phyloP scores from a whole-genome alignment of 1,139 yeast genomes.

The Insectozyma bohioensis region DNA sequence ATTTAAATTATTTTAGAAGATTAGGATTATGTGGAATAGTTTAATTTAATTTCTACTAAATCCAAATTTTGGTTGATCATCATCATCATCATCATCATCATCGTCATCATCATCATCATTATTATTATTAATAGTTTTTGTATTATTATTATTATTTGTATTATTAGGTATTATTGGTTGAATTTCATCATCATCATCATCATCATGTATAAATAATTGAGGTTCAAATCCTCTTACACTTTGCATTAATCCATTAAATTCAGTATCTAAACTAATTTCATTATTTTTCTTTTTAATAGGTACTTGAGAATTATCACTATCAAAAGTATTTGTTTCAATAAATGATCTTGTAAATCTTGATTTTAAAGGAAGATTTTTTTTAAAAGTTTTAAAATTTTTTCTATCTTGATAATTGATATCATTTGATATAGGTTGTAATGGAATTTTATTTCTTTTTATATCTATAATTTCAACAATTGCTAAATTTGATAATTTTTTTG shows the following conservation, averaged over 20 bases:
- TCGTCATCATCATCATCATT: slow-evolving; percentile 14
- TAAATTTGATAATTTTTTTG: slow-evolving; percentile 20
- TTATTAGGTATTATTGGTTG: not conserved
- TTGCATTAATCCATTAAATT: slow-evolving; percentile 28
- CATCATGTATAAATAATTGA: slow-evolving; percentile 21
- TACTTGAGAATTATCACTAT: slow-evolving; percentile 14
- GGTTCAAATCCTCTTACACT: slow-evolving; percentile 21
- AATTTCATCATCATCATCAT: slow-evolving; percentile 22
- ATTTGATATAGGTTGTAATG: not conserved
- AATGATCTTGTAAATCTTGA: slow-evolving; percentile 25
- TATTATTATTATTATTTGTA: no score
- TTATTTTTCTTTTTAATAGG: slow-evolving; percentile 1
- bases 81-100: slow-evolving; percentile 35
- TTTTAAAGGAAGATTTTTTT: slow-evolving; percentile 24
- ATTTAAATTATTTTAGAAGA: slow-evolving; percentile 47
- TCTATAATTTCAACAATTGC: slow-evolving; percentile 39
- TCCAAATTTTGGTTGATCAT: slow-evolving; percentile 40
- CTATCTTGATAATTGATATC: slow-evolving; percentile 21
- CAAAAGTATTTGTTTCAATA: slow-evolving; percentile 24
- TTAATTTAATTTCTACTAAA: slow-evolving; percentile 21
- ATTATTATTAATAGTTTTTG: not conserved
- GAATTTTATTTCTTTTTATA: slow-evolving; percentile 17
- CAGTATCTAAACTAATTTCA: slow-evolving; percentile 17
- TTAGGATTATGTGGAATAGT: slow-evolving; percentile 48
- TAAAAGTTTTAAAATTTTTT: slow-evolving; percentile 40